Percentiles rank a stretch among this genome's conserved stretches.
phyloP scores from a whole-genome alignment of 2,329 filamentous ascomycete genomes.

The Clarireedia homoeocarpa region DNA sequence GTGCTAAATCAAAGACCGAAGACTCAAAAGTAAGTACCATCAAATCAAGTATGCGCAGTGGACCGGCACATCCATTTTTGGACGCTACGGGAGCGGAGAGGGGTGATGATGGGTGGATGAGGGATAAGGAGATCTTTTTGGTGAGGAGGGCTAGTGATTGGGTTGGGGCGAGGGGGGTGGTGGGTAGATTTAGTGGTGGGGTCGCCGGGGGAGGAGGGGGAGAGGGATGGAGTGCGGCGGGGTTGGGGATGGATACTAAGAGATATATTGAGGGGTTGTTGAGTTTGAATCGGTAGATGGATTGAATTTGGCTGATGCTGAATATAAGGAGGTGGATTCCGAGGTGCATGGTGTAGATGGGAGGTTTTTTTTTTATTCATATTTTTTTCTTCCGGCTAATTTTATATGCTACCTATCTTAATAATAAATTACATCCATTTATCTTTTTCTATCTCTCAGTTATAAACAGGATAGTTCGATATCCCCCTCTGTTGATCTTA shows the following conservation, averaged over 20 bases:
- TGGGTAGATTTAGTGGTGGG: slow-evolving; percentile 43
- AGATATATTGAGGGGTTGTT: slow-evolving; percentile 67
- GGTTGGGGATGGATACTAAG: slow-evolving; percentile 69
- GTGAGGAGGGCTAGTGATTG: slow-evolving; percentile 54
- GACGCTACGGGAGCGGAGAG: slow-evolving; percentile 7
- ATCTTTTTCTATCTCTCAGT: no score
- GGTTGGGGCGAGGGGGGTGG: slow-evolving; percentile 12
- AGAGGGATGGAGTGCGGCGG: slow-evolving; percentile 26
- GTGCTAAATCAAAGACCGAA: neutral
- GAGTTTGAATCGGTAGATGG: slow-evolving; percentile 38
- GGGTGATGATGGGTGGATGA: slow-evolving; percentile 3
- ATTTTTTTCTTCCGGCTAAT: no score
- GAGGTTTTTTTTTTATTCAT: no score
- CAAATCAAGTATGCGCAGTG: slow-evolving; percentile 16
- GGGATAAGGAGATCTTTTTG: slow-evolving; percentile 52
- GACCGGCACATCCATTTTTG: slow-evolving; percentile 26
- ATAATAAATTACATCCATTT: no score
- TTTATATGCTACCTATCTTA: no score
- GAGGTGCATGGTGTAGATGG: no score
- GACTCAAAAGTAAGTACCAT: neutral
- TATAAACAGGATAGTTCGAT: no score
- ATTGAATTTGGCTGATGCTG: neutral
- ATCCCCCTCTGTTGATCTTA: no score
- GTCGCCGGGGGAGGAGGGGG: slow-evolving; percentile 38
- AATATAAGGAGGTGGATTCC: neutral